Evolutionary conservation across 371 early-diverging fungal species (phyloP), one percentile per base, ranked within the genome.

Genomic region (Zopfochytrium polystomum): DNA sequence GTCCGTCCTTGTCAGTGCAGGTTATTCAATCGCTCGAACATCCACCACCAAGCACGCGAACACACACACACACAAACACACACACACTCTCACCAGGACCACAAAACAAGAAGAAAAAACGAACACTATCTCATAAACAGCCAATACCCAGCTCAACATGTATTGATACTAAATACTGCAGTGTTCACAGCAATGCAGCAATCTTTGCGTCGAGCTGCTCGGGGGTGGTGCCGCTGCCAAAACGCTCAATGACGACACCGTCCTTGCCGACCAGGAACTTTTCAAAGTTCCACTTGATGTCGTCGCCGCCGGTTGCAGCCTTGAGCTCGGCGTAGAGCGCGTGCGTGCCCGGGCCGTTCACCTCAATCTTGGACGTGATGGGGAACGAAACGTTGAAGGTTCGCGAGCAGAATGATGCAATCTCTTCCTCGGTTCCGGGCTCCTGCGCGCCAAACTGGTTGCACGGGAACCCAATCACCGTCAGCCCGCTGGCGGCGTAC

Each of bases 351-450:
- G 63, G 44, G 15, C 66, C 71, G 54, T 71, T 71, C 47, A 71
- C 67, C 1, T 74, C 66, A 60, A 92, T 80, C 70, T 91, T 91
- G 51, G 85, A 80, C 73, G 90, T 88, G 46, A 94, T 57, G 29
- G 86, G 86, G 79, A 92, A 93, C 0, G 82, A 74, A n/a, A 90
- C 87, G 43, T 80, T 80, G 55, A 80, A 88, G 63, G 75, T 87
- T 31, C 70, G 44, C 48, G 72, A 65, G 67, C 90, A 91, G 62
- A 89, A 87, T 6, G 60, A 54, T 15, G 72, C 74, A 54, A 91
- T 90, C 55, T 90, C 87, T 65, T 73, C 75, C 29, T 55, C 56
- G 7, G 67, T 44, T 18, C 70, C 68, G 33, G 68, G 71, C 33
- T 83, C 85, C 55, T 87, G 84, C 13, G 33, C 63, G 22, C 64